phyloP scores from a whole-genome alignment of 192 early-diverging fungal species.

The Podila minutissima region DNA sequence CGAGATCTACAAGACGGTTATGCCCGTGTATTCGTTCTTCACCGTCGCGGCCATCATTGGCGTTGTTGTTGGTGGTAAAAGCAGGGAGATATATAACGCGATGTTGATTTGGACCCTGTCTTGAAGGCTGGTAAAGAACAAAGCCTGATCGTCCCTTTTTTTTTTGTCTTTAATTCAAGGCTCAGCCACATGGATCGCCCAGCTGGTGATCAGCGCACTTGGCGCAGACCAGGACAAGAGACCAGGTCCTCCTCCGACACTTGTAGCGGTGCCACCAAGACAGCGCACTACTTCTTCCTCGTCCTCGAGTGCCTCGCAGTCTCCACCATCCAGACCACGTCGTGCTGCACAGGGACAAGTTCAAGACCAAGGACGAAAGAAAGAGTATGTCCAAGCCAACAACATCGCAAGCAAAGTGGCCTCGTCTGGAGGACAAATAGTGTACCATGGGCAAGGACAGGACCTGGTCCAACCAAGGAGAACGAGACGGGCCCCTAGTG shows the following conservation, averaged over 20 bases:
- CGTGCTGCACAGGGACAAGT: neutral
- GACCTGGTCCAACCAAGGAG: neutral
- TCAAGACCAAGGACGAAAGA: neutral
- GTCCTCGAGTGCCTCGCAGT: too few relatives aligned
- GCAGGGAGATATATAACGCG: neutral
- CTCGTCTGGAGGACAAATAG: neutral
- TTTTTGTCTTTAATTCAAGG: neutral
- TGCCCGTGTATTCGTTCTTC: conserved; percentile 48
- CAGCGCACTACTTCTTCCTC: neutral
- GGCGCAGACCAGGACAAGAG: conserved; percentile 13
- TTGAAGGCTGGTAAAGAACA: neutral
- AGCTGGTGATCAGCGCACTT: conserved; percentile 27
- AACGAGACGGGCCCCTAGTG: neutral
- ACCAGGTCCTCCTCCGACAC: neutral
- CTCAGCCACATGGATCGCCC: conserved; percentile 35
- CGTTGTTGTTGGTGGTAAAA: conserved; percentile 36
- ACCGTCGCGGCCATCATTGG: conserved; percentile 36
- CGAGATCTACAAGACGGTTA: conserved; percentile 35
- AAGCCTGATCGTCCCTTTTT: neutral
- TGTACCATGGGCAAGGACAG: conserved; percentile 1
- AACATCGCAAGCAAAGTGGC: neutral
- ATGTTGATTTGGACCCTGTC: neutral
- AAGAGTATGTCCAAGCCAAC: neutral
- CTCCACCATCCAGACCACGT: too few relatives aligned
- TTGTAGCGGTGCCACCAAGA: neutral